Evolutionary conservation across 2,329 filamentous ascomycete species (phyloP).

Genomic region (Zymoseptoria brevis): DNA sequence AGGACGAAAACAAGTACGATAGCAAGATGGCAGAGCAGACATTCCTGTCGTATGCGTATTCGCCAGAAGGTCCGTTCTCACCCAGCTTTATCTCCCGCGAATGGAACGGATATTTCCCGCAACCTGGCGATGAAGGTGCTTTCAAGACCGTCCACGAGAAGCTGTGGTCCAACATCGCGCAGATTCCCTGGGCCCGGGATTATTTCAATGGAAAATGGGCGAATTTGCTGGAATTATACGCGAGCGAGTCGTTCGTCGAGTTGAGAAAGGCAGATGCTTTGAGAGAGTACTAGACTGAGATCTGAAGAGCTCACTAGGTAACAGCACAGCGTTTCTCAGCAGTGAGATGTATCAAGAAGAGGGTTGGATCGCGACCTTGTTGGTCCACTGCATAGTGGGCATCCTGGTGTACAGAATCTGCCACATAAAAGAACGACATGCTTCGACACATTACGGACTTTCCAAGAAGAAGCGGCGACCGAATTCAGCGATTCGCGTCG

Average conservation of each 20-base stretch:
- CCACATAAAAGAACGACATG: neutral
- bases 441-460: neutral
- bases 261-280: conserved; percentile 4
- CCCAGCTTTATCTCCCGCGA: conserved; percentile 8
- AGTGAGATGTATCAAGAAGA: no score
- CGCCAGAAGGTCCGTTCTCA: conserved; percentile 13
- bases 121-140: conserved; percentile 10
- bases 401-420: neutral
- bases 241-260: conserved; percentile 12
- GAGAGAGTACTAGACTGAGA: conserved; percentile 6
- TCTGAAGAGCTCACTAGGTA: no score
- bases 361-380: neutral
- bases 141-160: conserved; percentile 19
- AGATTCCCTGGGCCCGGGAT: conserved; percentile 10
- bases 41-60: conserved; percentile 14
- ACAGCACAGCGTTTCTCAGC: no score
- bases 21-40: conserved; percentile 17
- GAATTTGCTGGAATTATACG: conserved; percentile 14
- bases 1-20: conserved; percentile 13
- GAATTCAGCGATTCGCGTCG: neutral
- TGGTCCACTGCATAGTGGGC: neutral
- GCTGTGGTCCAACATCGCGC: conserved; percentile 11
- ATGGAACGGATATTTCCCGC: conserved; percentile 18
- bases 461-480: neutral
- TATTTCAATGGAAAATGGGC: conserved; percentile 13